Evolutionary conservation across 768 basidiomycete species (phyloP).

Genomic region (Pulveroboletus sp.): DNA sequence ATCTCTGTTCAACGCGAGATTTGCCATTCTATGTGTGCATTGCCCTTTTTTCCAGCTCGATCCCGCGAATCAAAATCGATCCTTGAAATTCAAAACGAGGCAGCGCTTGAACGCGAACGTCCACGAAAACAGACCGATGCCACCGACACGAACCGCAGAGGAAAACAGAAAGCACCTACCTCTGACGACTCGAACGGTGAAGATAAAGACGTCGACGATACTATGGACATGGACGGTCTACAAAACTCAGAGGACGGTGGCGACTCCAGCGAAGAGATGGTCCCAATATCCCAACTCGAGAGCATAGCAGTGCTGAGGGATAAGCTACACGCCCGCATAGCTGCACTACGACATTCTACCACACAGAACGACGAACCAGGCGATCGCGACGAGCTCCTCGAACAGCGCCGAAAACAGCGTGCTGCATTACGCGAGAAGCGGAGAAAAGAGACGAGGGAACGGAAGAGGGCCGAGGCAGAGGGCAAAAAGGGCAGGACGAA

Average conservation of each 20-base stretch:
- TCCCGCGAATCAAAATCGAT: constrained; percentile 80
- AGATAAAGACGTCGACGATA: constrained; percentile 13
- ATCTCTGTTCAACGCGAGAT: not conserved
- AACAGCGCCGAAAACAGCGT: constrained; percentile 72
- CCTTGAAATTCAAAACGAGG: constrained; percentile 70
- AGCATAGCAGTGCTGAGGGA: constrained; percentile 65
- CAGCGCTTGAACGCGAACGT: constrained; percentile 30
- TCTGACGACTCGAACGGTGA: constrained; percentile 31
- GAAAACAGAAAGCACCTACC: constrained; percentile 46
- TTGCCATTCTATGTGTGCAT: too few species aligned
- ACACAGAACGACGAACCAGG: constrained; percentile 40
- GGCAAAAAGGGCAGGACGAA: constrained; percentile 48
- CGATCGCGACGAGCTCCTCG: constrained; percentile 78
- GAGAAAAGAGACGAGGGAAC: constrained; percentile 83
- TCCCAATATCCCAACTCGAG: constrained; percentile 64
- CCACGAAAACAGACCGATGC: constrained; percentile 18
- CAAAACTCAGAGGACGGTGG: too few species aligned
- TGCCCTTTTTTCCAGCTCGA: constrained; percentile 61
- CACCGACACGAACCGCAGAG: constrained; percentile 30
- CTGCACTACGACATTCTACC: constrained; percentile 53
- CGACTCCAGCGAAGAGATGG: constrained; percentile 34
- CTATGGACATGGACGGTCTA: constrained; percentile 30
- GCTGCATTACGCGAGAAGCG: constrained; percentile 84
- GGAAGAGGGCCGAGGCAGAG: constrained; percentile 67
- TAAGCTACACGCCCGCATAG: constrained; percentile 76